A percentile compares a stretch with the other conserved stretches of the same genome.
phyloP scores from a whole-genome alignment of 257 asterid species.

The Linderniella brevidens region DNA sequence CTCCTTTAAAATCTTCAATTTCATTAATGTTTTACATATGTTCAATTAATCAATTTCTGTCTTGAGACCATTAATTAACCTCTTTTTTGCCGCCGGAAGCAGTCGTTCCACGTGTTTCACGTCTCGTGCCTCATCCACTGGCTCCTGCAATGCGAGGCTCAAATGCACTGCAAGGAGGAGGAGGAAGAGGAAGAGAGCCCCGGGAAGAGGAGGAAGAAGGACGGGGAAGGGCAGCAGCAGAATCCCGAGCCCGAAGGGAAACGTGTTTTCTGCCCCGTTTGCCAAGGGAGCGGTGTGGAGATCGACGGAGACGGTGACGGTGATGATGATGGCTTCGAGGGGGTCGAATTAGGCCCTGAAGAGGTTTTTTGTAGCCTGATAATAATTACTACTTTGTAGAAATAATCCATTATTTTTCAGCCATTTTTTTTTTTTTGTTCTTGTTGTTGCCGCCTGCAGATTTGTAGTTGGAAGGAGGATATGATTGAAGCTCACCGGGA shows the following conservation, averaged over 20 bases:
- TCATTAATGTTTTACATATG: too few species aligned
- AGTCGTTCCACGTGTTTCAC: conserved; percentile 87
- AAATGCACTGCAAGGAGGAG: conserved; percentile 27
- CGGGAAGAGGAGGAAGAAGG: conserved; percentile 20
- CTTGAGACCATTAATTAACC: too few species aligned
- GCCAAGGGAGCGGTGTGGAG: conserved; percentile 74
- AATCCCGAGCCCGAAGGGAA: conserved; percentile 18
- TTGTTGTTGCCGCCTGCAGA: conserved; percentile 28
- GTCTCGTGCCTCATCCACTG: conserved; percentile 81
- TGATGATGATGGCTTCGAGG: conserved; percentile 72
- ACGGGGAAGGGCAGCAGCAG: conserved; percentile 21
- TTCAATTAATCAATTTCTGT: too few species aligned
- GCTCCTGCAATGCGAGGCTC: conserved; percentile 62
- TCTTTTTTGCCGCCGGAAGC: conserved; percentile 5
- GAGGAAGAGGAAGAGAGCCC: too few species aligned
- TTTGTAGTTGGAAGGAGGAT: conserved; percentile 48
- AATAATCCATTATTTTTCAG: not conserved
- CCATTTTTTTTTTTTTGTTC: conserved; percentile 1
- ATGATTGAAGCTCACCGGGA: conserved; percentile 62
- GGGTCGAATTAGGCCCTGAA: conserved; percentile 49
- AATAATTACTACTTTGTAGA: too few species aligned
- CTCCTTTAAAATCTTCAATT: too few species aligned
- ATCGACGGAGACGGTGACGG: conserved; percentile 27
- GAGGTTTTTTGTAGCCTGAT: conserved; percentile 56
- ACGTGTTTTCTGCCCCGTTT: conserved; percentile 65